phyloP scores from a whole-genome alignment of 225 moss, liverwort and hornwort genomes.

The Asterella californica region DNA sequence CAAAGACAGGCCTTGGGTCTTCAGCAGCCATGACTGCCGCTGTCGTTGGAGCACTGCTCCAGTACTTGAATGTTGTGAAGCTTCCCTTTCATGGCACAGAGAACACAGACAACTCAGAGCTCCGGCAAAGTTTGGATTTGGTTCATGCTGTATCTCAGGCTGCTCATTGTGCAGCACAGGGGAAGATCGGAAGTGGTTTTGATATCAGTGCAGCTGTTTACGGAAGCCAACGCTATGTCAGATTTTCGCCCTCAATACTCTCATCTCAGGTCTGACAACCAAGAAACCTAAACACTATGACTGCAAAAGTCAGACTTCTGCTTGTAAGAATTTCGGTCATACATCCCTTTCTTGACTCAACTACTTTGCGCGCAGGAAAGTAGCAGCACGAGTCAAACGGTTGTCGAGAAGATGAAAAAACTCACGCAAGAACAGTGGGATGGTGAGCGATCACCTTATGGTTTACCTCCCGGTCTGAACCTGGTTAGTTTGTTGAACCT shows the following conservation, averaged over 20 bases:
- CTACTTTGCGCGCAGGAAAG: conserved; percentile 49
- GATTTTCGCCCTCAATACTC: conserved; percentile 87
- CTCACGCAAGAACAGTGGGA: conserved; percentile 69
- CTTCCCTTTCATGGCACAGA: conserved; percentile 59
- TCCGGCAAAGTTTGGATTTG: conserved; percentile 55
- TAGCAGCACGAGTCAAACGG: conserved; percentile 34
- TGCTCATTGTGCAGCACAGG: conserved; percentile 96
- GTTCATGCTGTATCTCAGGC: conserved; percentile 82
- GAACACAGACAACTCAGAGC: conserved; percentile 27
- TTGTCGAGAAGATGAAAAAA: conserved; percentile 60
- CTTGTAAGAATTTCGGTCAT: not conserved
- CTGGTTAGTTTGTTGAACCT: conserved; percentile 48
- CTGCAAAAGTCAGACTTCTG: not conserved
- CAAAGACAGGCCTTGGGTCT: conserved; percentile 97
- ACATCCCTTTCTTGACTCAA: conserved; percentile 2
- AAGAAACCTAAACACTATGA: not conserved
- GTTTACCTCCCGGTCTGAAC: conserved; percentile 66
- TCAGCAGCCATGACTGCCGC: conserved; percentile 98
- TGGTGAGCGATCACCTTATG: conserved; percentile 75
- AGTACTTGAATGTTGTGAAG: conserved; percentile 71
- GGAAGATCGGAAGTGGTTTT: conserved; percentile 95
- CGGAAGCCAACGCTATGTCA: conserved; percentile 93
- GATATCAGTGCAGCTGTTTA: conserved; percentile 95
- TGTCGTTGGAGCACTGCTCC: conserved; percentile 68
- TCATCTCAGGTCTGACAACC: conserved; percentile 37